phyloP scores from a whole-genome alignment of 208 protist genomes.

The Leishmania guyanensis region DNA sequence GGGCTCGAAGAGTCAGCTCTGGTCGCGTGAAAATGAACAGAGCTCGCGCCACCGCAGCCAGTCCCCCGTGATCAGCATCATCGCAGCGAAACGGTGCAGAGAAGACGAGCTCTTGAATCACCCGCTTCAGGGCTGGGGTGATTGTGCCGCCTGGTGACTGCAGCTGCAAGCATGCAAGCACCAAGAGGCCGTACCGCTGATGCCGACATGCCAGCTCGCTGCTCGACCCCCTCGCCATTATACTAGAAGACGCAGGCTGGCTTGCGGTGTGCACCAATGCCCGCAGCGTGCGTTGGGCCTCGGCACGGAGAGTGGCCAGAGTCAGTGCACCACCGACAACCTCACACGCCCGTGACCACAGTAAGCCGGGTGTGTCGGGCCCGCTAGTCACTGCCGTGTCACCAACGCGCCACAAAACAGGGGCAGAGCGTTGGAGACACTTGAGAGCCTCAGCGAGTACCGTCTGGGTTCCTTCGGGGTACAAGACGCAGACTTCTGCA shows the following conservation, averaged over 20 bases:
- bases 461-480: slow-evolving; percentile 39
- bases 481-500: slow-evolving; percentile 34
- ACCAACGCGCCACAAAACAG: slow-evolving; percentile 21
- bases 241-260: not conserved
- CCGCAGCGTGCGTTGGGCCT: slow-evolving; percentile 30
- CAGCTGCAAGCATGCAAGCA: slow-evolving; percentile 32
- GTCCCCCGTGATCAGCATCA: slow-evolving; percentile 8
- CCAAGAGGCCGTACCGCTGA: slow-evolving; percentile 23
- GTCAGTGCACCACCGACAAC: slow-evolving; percentile 30
- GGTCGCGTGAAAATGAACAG: slow-evolving; percentile 34
- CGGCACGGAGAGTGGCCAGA: slow-evolving; percentile 24
- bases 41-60: slow-evolving; percentile 33
- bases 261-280: slow-evolving; percentile 7
- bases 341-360: slow-evolving; percentile 46
- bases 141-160: slow-evolving; percentile 20
- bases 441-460: slow-evolving; percentile 46
- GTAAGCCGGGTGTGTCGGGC: not conserved
- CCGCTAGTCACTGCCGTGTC: not conserved
- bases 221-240: not conserved
- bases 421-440: slow-evolving; percentile 34
- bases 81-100: slow-evolving; percentile 12
- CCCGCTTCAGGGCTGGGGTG: not conserved
- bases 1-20: not conserved
- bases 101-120: slow-evolving; percentile 14
- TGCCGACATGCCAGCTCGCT: slow-evolving; percentile 12